Evolutionary conservation across 2,329 filamentous ascomycete species (phyloP), one percentile per base, ranked within the genome.

Genomic region (Fusarium fujikuroi): DNA sequence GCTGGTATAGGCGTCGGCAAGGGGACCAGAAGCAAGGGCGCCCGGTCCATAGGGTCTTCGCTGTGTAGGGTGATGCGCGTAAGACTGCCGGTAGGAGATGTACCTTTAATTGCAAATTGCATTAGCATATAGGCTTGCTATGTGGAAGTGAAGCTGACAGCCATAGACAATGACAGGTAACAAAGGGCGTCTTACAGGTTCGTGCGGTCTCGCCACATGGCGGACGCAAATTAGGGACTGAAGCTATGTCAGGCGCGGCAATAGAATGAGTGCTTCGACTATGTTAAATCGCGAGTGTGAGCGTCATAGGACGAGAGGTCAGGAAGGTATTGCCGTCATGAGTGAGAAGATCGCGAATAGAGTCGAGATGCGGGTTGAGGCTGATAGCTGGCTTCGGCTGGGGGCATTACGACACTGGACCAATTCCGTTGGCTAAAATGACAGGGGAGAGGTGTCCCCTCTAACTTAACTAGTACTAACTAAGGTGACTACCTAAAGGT

Each of bases 131-230:
- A 44, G 58, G 50, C 54, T 60, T 16, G 40, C 28, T 52, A 67
- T 67, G 37, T 28, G 32, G 34, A 47, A 30, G 49, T n/a, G 25
- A 63, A 47, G 28, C 56, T 9, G 61, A 40, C 39, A 37, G 18
- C 25, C 19, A 60, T 52, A 23, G 59, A 47, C 43, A 72, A 61
- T 59, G 44, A 69, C 44, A 47, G 37, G 40, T 60, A 56, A 57
- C 60, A 70, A 54, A 69, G 42, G 60, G 58, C 23, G 44, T 54
- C 60, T 42, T 91, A 98, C 95, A 99, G 93, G 83, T 98, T 99
- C 78, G 96, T 99, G 85, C 96, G 93, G 89, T 99, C 96, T 87
- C 96, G 94, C 95, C 95, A 99, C 94, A 97, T 97, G 86, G 89
- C 92, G 91, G 88, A 88, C 86, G 85, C 84, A 79, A 64, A 66